Percentiles rank a stretch among this genome's conserved stretches.
These are phyloP conservation scores for Pistacia atlantica DNA, from an alignment of 345 rosid species.

Conservation along the genomic window DNA sequence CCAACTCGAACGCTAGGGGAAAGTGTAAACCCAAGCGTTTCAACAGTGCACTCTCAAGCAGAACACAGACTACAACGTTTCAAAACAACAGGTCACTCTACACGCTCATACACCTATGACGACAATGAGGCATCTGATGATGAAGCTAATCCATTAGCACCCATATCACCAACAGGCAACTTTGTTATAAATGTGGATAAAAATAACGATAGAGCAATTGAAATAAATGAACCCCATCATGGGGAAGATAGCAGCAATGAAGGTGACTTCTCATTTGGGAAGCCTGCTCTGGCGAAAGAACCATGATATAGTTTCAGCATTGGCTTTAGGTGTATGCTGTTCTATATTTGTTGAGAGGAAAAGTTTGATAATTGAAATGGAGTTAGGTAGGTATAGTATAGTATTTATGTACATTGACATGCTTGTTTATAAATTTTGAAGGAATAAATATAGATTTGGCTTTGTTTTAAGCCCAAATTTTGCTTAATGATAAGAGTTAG, in stretches of 20 bases:
- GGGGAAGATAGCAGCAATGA: conserved; percentile 33
- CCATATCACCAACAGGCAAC: conserved; percentile 31
- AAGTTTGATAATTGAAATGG: neutral
- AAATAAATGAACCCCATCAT: conserved; percentile 32
- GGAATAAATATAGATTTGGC: neutral
- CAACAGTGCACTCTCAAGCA: conserved; percentile 36
- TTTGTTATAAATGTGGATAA: conserved; percentile 41
- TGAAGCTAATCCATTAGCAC: conserved; percentile 67
- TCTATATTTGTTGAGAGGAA: neutral
- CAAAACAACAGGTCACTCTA: conserved; percentile 82
- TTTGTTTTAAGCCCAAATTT: neutral
- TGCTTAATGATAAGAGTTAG: neutral
- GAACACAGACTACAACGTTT: conserved; percentile 55
- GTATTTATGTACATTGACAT: neutral
- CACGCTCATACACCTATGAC: conserved; percentile 40
- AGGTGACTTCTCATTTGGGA: conserved; percentile 71
- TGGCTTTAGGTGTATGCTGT: neutral
- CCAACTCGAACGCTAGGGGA: conserved; percentile 41
- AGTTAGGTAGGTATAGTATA: neutral
- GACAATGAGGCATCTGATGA: conserved; percentile 57
- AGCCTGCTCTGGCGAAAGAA: conserved; percentile 42
- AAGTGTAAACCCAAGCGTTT: conserved; percentile 44
- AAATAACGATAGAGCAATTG: conserved; percentile 30
- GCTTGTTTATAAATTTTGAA: neutral
- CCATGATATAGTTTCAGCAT: conserved; percentile 19